phyloP scores from a whole-genome alignment of 2,329 filamentous ascomycete species.

The Verruconis gallopava region DNA sequence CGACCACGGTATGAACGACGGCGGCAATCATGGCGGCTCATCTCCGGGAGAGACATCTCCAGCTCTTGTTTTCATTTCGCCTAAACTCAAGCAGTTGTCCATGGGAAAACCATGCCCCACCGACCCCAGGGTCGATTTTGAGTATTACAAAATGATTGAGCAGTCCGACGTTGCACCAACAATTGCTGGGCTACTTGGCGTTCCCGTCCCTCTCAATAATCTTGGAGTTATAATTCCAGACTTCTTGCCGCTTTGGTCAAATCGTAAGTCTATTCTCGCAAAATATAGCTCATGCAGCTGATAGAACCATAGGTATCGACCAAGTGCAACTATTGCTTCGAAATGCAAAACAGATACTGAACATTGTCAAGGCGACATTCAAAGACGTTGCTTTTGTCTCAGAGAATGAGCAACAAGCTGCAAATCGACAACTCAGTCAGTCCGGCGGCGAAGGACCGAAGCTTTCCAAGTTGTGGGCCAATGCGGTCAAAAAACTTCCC shows the following conservation, averaged over 20 bases:
- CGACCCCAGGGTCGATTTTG: constrained; percentile 53
- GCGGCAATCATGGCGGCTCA: constrained; percentile 90
- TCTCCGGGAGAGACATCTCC: constrained; percentile 89
- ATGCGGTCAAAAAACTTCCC: not conserved
- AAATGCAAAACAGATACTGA: constrained; percentile 71
- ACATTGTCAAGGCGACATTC: constrained; percentile 64
- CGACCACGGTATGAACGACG: constrained; percentile 99
- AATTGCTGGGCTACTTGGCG: constrained; percentile 70
- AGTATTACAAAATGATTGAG: constrained; percentile 75
- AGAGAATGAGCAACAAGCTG: not conserved
- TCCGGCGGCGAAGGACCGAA: not conserved
- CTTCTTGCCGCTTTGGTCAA: constrained; percentile 64
- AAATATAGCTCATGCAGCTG: not conserved
- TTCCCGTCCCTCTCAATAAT: constrained; percentile 82
- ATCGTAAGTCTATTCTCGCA: constrained; percentile 32
- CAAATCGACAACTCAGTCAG: not conserved
- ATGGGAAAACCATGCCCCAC: constrained; percentile 38
- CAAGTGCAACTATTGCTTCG: constrained; percentile 55
- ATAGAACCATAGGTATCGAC: constrained; percentile 29
- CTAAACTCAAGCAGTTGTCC: constrained; percentile 54
- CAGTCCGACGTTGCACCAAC: constrained; percentile 92
- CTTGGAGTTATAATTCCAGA: constrained; percentile 73
- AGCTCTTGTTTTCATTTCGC: constrained; percentile 80
- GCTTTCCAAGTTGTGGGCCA: not conserved
- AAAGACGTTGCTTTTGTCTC: constrained; percentile 23